These are phyloP conservation scores for Pseudoscleropodium purum DNA, from an alignment of 225 moss, liverwort and hornwort genomes.

Conservation along the genomic window DNA sequence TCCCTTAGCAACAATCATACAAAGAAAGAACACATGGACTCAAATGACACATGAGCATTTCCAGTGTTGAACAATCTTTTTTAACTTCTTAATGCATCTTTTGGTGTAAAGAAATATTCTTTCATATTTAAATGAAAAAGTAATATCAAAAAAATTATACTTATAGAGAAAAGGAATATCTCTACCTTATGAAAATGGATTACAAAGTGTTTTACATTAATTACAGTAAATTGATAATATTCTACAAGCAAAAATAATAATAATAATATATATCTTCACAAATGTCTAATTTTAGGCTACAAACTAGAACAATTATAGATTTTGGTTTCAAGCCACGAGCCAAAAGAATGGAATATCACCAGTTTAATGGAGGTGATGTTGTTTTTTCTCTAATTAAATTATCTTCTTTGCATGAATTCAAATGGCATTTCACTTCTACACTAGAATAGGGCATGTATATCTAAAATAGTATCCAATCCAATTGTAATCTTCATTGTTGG, in stretches of 20 bases:
- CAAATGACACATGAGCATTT: background rate
- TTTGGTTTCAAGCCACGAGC: rapidly evolving
- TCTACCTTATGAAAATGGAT: too few relatives aligned
- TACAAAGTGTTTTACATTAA: background rate
- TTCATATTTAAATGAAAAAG: too few relatives aligned
- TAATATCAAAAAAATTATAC: too few relatives aligned
- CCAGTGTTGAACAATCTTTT: background rate
- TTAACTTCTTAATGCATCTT: background rate
- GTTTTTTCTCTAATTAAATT: background rate
- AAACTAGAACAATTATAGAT: background rate
- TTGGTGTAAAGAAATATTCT: background rate
- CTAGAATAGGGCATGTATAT: background rate
- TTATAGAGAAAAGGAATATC: rapidly evolving
- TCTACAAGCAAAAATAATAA: too few relatives aligned
- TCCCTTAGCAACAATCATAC: too few relatives aligned
- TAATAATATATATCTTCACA: too few relatives aligned
- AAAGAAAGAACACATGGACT: too few relatives aligned
- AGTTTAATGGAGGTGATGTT: background rate
- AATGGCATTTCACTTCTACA: background rate
- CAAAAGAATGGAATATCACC: background rate
- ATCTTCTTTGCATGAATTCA: background rate
- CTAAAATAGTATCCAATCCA: background rate
- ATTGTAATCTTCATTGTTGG: background rate
- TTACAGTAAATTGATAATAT: background rate
- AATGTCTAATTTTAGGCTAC: too few relatives aligned